A percentile compares a stretch with the other conserved stretches of the same genome.
Evolutionary conservation across 176 grass and related monocot genomes (phyloP).

Genomic region (Musa schizocarpa): DNA sequence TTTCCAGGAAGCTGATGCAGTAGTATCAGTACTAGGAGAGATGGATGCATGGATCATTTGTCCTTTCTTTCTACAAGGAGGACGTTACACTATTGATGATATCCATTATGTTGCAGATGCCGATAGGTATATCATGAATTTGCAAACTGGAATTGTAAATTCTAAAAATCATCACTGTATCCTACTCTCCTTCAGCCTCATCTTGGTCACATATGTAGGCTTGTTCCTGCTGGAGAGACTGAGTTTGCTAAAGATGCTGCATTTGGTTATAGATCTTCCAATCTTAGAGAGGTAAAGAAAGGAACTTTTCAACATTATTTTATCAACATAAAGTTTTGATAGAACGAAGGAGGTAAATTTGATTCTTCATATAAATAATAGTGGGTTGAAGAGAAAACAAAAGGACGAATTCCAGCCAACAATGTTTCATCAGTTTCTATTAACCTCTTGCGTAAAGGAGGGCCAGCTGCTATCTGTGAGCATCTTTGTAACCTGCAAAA

Average conservation of each 20-base stretch:
- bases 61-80: slow-evolving; percentile 97
- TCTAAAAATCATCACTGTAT: neutral
- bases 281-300: slow-evolving; percentile 86
- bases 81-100: slow-evolving; percentile 85
- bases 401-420: slow-evolving; percentile 41
- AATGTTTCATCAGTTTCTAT: slow-evolving; percentile 91
- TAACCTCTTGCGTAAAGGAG: slow-evolving; percentile 64
- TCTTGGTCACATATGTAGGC: slow-evolving; percentile 25
- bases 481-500: slow-evolving; percentile 33
- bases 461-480: slow-evolving; percentile 68
- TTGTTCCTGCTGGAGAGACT: slow-evolving; percentile 89
- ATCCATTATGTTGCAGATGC: slow-evolving; percentile 83
- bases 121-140: slow-evolving; percentile 44
- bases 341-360: slow-evolving; percentile 7
- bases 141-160: neutral
- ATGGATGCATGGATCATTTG: slow-evolving; percentile 99
- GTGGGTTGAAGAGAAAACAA: slow-evolving; percentile 98
- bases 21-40: slow-evolving; percentile 85
- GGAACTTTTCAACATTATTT: slow-evolving; percentile 2
- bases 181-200: neutral
- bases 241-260: slow-evolving; percentile 90
- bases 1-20: slow-evolving; percentile 86
- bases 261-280: slow-evolving; percentile 95
- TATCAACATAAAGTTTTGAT: slow-evolving; percentile 2
- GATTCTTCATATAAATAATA: slow-evolving; percentile 28